Percentiles rank a stretch among this genome's conserved stretches.
Conservation (phyloP, 306 rosid genomes). For the peach (Prunus persica) region DNA sequence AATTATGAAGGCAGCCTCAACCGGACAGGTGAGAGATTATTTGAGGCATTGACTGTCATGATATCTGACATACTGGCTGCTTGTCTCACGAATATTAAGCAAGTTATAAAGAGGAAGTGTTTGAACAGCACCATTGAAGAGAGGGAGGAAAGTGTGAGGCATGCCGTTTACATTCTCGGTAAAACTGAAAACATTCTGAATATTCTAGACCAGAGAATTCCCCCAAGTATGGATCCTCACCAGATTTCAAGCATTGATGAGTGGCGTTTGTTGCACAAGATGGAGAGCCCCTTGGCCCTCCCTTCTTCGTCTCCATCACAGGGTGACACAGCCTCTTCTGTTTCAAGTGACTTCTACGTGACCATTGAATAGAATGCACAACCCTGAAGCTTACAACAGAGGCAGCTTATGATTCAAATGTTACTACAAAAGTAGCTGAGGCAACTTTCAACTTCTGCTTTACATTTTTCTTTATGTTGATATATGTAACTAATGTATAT, state of each 20-base stretch:
- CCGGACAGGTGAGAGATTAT: slow-evolving; percentile 32
- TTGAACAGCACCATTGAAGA: slow-evolving; percentile 58
- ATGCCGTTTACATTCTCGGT: slow-evolving; percentile 59
- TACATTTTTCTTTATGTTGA: not conserved
- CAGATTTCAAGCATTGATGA: slow-evolving; percentile 50
- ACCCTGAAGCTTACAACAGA: not conserved
- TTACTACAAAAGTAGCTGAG: not conserved
- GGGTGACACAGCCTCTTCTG: slow-evolving; percentile 12
- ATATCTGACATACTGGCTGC: slow-evolving; percentile 71
- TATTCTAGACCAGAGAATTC: slow-evolving; percentile 39
- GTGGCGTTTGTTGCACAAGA: slow-evolving; percentile 59
- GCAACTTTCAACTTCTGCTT: not conserved
- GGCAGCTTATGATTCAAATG: not conserved
- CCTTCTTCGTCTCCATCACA: slow-evolving; percentile 28
- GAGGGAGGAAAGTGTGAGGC: slow-evolving; percentile 60
- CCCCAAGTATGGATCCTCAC: slow-evolving; percentile 30
- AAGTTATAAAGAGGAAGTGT: slow-evolving; percentile 43
- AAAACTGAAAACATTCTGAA: slow-evolving; percentile 58
- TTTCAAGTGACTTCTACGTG: slow-evolving; percentile 36
- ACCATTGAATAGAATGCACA: slow-evolving; percentile 28
- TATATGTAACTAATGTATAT: not conserved
- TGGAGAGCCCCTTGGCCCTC: slow-evolving; percentile 10
- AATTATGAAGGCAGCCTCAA: slow-evolving; percentile 25
- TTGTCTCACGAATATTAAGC: slow-evolving; percentile 61
- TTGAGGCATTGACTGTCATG: slow-evolving; percentile 37